Evolutionary conservation across 2,329 filamentous ascomycete genomes (phyloP).

Genomic region (Neonectria coccinea): DNA sequence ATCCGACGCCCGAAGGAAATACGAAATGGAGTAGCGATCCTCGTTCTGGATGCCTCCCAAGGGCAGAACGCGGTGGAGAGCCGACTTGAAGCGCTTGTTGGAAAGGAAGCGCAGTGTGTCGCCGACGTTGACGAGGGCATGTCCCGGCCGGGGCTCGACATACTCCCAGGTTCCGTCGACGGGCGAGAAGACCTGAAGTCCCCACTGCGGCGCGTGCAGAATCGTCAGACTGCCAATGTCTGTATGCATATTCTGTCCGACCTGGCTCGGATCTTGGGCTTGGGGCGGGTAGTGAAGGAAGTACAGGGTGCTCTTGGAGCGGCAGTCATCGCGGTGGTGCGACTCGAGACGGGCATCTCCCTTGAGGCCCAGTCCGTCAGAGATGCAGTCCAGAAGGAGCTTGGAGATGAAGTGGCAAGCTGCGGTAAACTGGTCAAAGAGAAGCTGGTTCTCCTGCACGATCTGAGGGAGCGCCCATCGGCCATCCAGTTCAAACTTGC

Average conservation of each 20-base stretch:
- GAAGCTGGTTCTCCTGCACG: neutral
- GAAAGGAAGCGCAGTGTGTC: conserved; percentile 28
- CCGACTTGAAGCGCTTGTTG: conserved; percentile 18
- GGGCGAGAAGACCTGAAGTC: conserved; percentile 6
- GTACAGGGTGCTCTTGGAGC: conserved; percentile 12
- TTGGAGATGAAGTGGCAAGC: neutral
- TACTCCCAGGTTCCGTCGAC: neutral
- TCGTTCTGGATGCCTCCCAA: conserved; percentile 17
- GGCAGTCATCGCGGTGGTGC: conserved; percentile 5
- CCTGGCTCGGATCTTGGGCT: conserved; percentile 15
- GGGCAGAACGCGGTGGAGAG: conserved; percentile 19
- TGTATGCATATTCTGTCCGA: conserved; percentile 32
- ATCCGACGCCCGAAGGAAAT: conserved; percentile 25
- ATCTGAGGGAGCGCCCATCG: neutral
- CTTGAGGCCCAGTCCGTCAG: conserved; percentile 4
- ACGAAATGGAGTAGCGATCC: conserved; percentile 25
- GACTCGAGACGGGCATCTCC: conserved; percentile 1
- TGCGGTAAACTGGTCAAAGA: conserved; percentile 1
- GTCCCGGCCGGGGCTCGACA: neutral
- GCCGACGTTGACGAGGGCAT: conserved; percentile 7
- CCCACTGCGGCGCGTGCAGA: conserved; percentile 29
- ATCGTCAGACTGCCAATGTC: conserved; percentile 26
- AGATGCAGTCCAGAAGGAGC: conserved; percentile 1
- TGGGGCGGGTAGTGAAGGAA: conserved; percentile 9
- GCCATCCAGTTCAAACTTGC: neutral